Conservation (phyloP, 352 stramenopile species). For the Thalassiosira ordinaria region DNA sequence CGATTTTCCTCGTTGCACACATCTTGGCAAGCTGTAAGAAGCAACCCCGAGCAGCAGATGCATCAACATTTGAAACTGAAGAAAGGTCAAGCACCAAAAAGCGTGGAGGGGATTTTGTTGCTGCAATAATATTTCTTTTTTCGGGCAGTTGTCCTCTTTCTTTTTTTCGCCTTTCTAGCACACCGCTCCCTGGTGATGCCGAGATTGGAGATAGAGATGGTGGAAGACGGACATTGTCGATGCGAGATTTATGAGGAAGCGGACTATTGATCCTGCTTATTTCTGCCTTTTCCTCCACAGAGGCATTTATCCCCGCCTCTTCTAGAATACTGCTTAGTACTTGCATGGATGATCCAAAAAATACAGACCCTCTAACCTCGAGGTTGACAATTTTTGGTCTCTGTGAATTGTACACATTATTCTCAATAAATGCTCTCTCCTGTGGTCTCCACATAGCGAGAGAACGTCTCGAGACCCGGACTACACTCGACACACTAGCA, state of each 20-base stretch:
- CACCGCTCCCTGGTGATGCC: slow-evolving; percentile 5
- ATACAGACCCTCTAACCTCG: slow-evolving; percentile 75
- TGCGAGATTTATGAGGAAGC: slow-evolving; percentile 38
- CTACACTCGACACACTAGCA: slow-evolving; percentile 64
- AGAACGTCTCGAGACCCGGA: slow-evolving; percentile 67
- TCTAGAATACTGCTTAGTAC: slow-evolving; percentile 67
- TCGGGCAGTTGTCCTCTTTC: slow-evolving; percentile 4
- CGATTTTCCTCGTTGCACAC: slow-evolving; percentile 63
- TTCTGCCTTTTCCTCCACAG: slow-evolving; percentile 44
- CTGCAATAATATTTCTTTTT: slow-evolving; percentile 2
- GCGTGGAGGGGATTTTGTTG: slow-evolving; percentile 35
- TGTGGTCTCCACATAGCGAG: slow-evolving; percentile 69
- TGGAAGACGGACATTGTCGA: slow-evolving; percentile 35
- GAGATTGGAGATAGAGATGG: slow-evolving; percentile 20
- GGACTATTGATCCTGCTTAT: slow-evolving; percentile 47
- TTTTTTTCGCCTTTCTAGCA: slow-evolving; percentile 24
- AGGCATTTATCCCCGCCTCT: slow-evolving; percentile 56
- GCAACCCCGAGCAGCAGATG: slow-evolving; percentile 73
- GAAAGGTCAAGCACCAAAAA: slow-evolving; percentile 81
- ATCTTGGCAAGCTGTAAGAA: slow-evolving; percentile 83
- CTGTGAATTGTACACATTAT: slow-evolving; percentile 65
- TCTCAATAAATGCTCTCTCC: slow-evolving; percentile 69
- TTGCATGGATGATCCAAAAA: slow-evolving; percentile 80
- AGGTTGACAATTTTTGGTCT: slow-evolving; percentile 73
- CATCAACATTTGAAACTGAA: slow-evolving; percentile 75